These are phyloP conservation scores for Corylus heterophylla DNA, from an alignment of 306 rosid genomes.

Conservation along the genomic window DNA sequence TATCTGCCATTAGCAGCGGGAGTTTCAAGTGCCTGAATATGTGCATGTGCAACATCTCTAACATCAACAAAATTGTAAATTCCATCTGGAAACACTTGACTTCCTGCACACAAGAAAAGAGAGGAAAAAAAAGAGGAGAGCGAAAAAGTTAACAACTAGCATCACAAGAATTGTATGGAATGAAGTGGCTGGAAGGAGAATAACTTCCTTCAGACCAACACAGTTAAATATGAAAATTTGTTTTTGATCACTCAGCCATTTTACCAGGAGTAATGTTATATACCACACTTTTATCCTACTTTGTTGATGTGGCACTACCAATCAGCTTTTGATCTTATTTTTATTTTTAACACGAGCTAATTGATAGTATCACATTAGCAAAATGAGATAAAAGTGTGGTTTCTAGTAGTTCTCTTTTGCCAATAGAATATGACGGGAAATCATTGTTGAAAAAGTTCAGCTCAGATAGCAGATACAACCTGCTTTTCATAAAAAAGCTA, in stretches of 20 bases:
- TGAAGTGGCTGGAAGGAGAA: background rate
- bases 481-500: background rate
- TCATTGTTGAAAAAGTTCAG: background rate
- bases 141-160: background rate
- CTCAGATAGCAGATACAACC: background rate
- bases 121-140: background rate
- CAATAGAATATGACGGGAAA: background rate
- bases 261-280: background rate
- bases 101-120: slow-evolving; percentile 40
- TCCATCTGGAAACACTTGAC: slow-evolving; percentile 45
- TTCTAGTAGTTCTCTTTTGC: background rate
- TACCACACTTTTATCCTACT: too few relatives aligned
- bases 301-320: too few relatives aligned
- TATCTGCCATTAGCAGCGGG: slow-evolving; percentile 77
- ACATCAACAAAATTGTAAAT: slow-evolving; percentile 62
- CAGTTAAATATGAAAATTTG: background rate
- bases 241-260: background rate
- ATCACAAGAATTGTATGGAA: background rate
- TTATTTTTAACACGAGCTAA: too few relatives aligned
- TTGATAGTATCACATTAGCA: too few relatives aligned
- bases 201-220: background rate
- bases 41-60: slow-evolving; percentile 81
- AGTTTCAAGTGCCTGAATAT: slow-evolving; percentile 70
- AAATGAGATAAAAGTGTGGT: too few relatives aligned
- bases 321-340: too few relatives aligned